phyloP scores from a whole-genome alignment of 164 flowering plant genomes.

The Berberis thunbergii region DNA sequence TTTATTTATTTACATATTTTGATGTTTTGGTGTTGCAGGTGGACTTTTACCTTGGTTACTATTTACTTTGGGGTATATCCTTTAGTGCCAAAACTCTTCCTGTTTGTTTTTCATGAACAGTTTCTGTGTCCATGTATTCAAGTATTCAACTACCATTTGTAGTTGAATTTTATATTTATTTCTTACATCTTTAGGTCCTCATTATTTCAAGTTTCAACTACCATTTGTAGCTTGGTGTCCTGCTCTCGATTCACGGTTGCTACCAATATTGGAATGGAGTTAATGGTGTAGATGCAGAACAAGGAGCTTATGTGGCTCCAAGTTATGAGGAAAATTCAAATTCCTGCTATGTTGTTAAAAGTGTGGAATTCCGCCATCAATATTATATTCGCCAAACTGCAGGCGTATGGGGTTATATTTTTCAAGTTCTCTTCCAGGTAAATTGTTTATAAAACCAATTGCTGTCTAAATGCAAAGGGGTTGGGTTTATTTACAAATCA shows the following conservation, averaged over 20 bases:
- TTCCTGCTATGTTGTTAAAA: slow-evolving; percentile 14
- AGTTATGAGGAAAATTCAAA: slow-evolving; percentile 14
- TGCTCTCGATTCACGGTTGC: slow-evolving; percentile 70
- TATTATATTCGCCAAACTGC: slow-evolving; percentile 31
- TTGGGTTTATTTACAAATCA: neutral
- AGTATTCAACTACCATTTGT: neutral
- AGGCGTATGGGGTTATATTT: slow-evolving; percentile 54
- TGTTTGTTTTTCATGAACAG: neutral
- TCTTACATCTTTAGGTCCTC: slow-evolving; percentile 6
- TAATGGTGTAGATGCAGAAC: slow-evolving; percentile 50
- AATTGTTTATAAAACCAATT: neutral
- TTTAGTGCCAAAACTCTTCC: neutral
- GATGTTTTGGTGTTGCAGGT: slow-evolving; percentile 34
- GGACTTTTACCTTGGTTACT: slow-evolving; percentile 74
- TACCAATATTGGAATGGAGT: slow-evolving; percentile 37
- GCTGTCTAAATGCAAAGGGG: neutral
- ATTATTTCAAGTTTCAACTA: neutral
- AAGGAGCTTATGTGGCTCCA: slow-evolving; percentile 24
- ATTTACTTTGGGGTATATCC: slow-evolving; percentile 86
- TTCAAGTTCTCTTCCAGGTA: slow-evolving; percentile 90
- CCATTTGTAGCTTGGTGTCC: slow-evolving; percentile 58
- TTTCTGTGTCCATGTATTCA: neutral
- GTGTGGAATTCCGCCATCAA: slow-evolving; percentile 11
- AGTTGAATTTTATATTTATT: neutral
- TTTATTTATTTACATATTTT: neutral